Evolutionary conservation across 345 rosid genomes (phyloP).

Genomic region (Brassica juncea): DNA sequence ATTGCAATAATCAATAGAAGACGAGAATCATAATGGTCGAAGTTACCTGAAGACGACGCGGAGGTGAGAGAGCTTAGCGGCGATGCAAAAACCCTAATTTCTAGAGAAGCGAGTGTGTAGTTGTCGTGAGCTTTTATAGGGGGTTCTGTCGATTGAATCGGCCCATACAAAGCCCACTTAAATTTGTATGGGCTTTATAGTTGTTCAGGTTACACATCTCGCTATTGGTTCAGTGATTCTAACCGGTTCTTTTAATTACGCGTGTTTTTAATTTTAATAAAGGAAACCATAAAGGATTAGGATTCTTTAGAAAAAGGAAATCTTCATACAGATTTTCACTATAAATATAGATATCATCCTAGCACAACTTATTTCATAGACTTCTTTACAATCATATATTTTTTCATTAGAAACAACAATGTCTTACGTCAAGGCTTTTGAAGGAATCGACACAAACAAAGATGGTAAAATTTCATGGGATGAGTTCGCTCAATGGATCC

Average conservation of each 20-base stretch:
- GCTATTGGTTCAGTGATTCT: background rate
- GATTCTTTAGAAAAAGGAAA: background rate
- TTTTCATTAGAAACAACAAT: background rate
- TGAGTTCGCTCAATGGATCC: slow-evolving; percentile 17
- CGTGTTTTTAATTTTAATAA: background rate
- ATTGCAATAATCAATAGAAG: background rate
- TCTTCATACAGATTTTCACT: background rate
- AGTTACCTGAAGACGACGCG: background rate
- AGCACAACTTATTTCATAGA: background rate
- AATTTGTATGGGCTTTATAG: background rate
- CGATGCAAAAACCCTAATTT: slow-evolving; percentile 2
- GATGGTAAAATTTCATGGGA: slow-evolving; percentile 36
- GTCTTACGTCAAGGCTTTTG: background rate
- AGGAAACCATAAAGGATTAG: no score
- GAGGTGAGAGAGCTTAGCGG: background rate
- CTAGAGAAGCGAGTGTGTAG: background rate
- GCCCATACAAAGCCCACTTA: background rate
- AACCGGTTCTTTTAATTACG: background rate
- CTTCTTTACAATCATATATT: background rate
- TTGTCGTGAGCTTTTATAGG: background rate
- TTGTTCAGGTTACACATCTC: background rate
- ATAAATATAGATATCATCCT: slow-evolving; percentile 10
- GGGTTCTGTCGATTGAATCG: background rate
- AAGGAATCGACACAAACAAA: slow-evolving; percentile 13
- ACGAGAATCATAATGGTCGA: background rate